Conservation (phyloP, 495 filamentous ascomycete species). For the Penicillium mononematosum region DNA sequence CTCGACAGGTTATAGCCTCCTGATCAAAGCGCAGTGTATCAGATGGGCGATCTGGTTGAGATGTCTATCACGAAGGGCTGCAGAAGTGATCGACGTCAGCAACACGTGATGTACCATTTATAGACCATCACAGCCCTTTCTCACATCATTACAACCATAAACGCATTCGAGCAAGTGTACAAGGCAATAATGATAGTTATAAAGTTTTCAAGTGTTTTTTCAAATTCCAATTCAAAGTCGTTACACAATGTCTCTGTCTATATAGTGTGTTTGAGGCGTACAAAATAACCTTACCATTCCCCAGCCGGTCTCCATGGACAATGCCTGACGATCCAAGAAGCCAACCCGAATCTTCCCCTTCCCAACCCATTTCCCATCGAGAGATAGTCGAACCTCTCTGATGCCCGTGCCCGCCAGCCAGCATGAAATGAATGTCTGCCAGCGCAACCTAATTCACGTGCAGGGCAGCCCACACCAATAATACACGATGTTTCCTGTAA, state of each 20-base stretch:
- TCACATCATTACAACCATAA: neutral
- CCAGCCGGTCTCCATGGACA: slow-evolving; percentile 16
- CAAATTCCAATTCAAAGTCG: slow-evolving; percentile 11
- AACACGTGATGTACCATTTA: slow-evolving; percentile 4
- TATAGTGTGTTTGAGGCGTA: slow-evolving; percentile 9
- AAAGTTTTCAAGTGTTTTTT: slow-evolving; percentile 2
- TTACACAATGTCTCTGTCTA: slow-evolving; percentile 14
- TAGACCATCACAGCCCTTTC: neutral
- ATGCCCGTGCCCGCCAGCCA: slow-evolving; percentile 30
- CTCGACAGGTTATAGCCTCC: neutral
- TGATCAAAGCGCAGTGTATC: neutral
- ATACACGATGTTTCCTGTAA: slow-evolving; percentile 8
- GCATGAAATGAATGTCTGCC: slow-evolving; percentile 14
- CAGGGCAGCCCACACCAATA: slow-evolving; percentile 3
- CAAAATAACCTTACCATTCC: slow-evolving; percentile 5
- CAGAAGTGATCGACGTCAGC: slow-evolving; percentile 9
- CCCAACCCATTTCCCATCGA: slow-evolving; percentile 10
- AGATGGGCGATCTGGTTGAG: neutral
- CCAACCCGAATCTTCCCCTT: slow-evolving; percentile 11
- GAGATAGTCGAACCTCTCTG: slow-evolving; percentile 10
- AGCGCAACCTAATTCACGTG: slow-evolving; percentile 1
- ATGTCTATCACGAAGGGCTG: neutral
- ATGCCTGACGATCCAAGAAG: slow-evolving; percentile 23
- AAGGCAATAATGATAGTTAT: neutral
- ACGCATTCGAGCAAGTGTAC: neutral